These are phyloP conservation scores for Cutaneotrichosporon sp. DNA, from an alignment of 1,284 basidiomycete species.

Conservation along the genomic window DNA sequence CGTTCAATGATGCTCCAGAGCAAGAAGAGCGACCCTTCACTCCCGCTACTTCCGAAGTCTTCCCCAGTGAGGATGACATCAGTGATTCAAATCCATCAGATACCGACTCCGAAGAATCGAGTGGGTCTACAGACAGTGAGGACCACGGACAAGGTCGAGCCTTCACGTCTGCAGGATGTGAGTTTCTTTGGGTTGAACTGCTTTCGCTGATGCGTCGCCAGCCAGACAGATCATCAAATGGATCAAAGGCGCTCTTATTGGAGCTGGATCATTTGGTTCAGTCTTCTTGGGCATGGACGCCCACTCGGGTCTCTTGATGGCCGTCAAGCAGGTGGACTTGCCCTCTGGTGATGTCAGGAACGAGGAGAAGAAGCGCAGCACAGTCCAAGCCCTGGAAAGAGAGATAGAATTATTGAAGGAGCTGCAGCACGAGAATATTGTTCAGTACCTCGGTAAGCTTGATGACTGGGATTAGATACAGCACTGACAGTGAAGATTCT, in stretches of 20 bases:
- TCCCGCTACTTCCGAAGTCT: background rate
- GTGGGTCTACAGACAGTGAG: constrained; percentile 42
- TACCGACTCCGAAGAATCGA: constrained; percentile 39
- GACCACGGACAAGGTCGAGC: constrained; percentile 53
- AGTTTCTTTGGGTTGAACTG: constrained; percentile 23
- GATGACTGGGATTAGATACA: background rate
- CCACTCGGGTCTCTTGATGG: constrained; percentile 88
- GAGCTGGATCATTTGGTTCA: constrained; percentile 91
- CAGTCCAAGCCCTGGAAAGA: constrained; percentile 89
- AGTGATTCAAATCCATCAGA: constrained; percentile 46
- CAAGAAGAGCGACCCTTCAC: background rate
- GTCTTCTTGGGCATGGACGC: constrained; percentile 98
- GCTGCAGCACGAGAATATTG: constrained; percentile 93
- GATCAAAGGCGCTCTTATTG: constrained; percentile 98
- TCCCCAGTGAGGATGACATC: background rate
- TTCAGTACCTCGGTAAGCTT: constrained; percentile 90
- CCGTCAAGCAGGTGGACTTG: constrained; percentile 97
- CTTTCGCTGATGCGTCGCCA: constrained; percentile 21
- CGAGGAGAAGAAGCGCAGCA: constrained; percentile 88
- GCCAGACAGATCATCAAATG: constrained; percentile 75
- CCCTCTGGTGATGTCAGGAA: constrained; percentile 74
- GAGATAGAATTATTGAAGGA: constrained; percentile 96
- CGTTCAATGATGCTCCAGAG: constrained; percentile 26
- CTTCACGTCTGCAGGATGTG: constrained; percentile 62
- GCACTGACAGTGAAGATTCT: constrained; percentile 58